Conservation (phyloP, 352 stramenopile species). For the Pythium apleroticum region DNA sequence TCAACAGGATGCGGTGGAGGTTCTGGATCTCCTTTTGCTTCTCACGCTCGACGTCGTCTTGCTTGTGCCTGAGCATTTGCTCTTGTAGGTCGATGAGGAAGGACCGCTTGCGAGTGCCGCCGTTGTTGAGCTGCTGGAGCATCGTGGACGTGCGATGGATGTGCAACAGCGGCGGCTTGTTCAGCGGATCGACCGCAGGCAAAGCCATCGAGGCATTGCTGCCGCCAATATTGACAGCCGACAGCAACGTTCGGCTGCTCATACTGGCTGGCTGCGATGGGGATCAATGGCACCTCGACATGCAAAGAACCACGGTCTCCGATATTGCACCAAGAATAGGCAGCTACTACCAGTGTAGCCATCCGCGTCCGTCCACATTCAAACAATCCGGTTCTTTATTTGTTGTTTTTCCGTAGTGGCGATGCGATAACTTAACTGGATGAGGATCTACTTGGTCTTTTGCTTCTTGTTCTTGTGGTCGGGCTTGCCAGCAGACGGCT, state of each 20-base stretch:
- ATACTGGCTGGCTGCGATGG: background rate
- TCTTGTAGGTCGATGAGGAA: slow-evolving; percentile 66
- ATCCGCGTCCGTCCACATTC: background rate
- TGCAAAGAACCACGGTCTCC: slow-evolving; percentile 4
- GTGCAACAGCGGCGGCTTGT: background rate
- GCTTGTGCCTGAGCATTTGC: slow-evolving; percentile 45
- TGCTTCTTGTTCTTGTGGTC: slow-evolving; percentile 18
- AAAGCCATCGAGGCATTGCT: background rate
- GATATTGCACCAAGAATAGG: slow-evolving; percentile 5
- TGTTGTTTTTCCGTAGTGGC: background rate
- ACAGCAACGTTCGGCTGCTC: background rate
- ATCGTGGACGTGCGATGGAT: slow-evolving; percentile 13
- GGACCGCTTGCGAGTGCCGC: slow-evolving; percentile 17
- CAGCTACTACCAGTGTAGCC: background rate
- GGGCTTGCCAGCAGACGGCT: background rate
- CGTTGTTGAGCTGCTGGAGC: slow-evolving; percentile 12
- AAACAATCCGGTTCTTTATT: background rate
- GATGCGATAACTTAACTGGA: slow-evolving; percentile 26
- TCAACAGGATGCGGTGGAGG: slow-evolving; percentile 60
- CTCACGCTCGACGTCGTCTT: slow-evolving; percentile 45
- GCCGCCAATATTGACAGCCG: background rate
- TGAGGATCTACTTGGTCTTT: slow-evolving; percentile 24
- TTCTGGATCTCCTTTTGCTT: slow-evolving; percentile 41
- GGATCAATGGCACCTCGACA: too few relatives aligned
- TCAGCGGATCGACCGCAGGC: background rate